phyloP scores from a whole-genome alignment of 805 yeast genomes.

The Priceomyces medius region DNA sequence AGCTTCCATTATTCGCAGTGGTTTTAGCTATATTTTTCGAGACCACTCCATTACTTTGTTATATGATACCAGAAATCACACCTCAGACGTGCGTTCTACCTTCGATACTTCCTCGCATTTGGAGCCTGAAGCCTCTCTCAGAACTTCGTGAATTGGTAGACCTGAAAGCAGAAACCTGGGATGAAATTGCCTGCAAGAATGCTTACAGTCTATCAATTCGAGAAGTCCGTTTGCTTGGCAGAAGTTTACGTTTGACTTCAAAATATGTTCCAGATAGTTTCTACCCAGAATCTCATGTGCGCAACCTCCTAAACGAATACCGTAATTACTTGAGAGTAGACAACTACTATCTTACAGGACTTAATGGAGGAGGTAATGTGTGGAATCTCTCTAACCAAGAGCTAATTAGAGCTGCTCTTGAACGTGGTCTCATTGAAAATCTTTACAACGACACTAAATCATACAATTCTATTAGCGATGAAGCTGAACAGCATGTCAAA shows the following conservation, averaged over 20 bases:
- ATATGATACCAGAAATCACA: constrained; percentile 51
- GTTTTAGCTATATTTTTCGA: constrained; percentile 52
- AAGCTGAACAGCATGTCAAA: constrained; percentile 11
- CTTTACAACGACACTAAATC: constrained; percentile 20
- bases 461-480: constrained; percentile 23
- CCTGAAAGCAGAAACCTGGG: constrained; percentile 5
- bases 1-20: constrained; percentile 53
- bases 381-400: constrained; percentile 51
- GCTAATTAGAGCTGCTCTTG: constrained; percentile 51
- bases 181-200: constrained; percentile 35
- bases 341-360: constrained; percentile 45
- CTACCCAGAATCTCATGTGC: constrained; percentile 38
- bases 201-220: constrained; percentile 46
- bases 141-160: constrained; percentile 10
- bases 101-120: constrained; percentile 36
- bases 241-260: constrained; percentile 36
- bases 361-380: constrained; percentile 39
- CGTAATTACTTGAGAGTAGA: constrained; percentile 51
- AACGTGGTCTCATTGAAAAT: constrained; percentile 51
- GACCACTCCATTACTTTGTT: constrained; percentile 52
- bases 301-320: constrained; percentile 34
- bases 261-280: constrained; percentile 39
- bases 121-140: constrained; percentile 21
- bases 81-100: constrained; percentile 62
- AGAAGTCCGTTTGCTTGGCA: constrained; percentile 37